A percentile compares a stretch with the other conserved stretches of the same genome.
phyloP scores from a whole-genome alignment of 352 stramenopile species.

The Elongisporangium anandrum region DNA sequence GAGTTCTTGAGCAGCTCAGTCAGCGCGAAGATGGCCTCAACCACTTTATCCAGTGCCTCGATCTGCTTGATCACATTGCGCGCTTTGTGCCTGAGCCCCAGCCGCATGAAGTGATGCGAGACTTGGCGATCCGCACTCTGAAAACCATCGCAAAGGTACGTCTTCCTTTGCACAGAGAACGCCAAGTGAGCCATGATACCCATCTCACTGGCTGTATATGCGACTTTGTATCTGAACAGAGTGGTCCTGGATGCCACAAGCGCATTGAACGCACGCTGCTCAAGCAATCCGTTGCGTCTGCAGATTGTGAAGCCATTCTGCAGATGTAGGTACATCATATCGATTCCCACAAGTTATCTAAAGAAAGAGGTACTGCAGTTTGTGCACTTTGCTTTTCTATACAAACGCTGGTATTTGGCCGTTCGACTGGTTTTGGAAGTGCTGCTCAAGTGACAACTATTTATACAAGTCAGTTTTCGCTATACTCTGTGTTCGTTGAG shows the following conservation, averaged over 20 bases:
- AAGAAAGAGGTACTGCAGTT: slow-evolving; percentile 15
- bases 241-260: slow-evolving; percentile 15
- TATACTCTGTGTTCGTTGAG: slow-evolving; percentile 84
- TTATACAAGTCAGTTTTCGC: slow-evolving; percentile 3
- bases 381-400: slow-evolving; percentile 3
- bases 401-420: slow-evolving; percentile 14
- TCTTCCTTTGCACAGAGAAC: not conserved
- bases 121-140: slow-evolving; percentile 19
- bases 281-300: slow-evolving; percentile 19
- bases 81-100: slow-evolving; percentile 20
- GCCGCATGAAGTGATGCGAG: slow-evolving; percentile 10
- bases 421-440: slow-evolving; percentile 26
- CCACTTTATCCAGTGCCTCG: slow-evolving; percentile 45
- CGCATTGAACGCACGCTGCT: slow-evolving; percentile 29
- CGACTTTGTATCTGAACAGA: not conserved
- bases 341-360: slow-evolving; percentile 18
- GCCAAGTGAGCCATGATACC: not conserved
- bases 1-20: slow-evolving; percentile 27
- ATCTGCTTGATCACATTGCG: slow-evolving; percentile 41
- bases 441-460: slow-evolving; percentile 8
- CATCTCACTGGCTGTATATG: not conserved
- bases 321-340: slow-evolving; percentile 16
- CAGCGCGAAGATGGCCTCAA: slow-evolving; percentile 15
- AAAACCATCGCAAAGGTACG: slow-evolving; percentile 18
- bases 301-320: not conserved